Percentiles rank a stretch among this genome's conserved stretches.
Evolutionary conservation across 2,329 filamentous ascomycete species (phyloP).

Genomic region (Fusarium compactum): DNA sequence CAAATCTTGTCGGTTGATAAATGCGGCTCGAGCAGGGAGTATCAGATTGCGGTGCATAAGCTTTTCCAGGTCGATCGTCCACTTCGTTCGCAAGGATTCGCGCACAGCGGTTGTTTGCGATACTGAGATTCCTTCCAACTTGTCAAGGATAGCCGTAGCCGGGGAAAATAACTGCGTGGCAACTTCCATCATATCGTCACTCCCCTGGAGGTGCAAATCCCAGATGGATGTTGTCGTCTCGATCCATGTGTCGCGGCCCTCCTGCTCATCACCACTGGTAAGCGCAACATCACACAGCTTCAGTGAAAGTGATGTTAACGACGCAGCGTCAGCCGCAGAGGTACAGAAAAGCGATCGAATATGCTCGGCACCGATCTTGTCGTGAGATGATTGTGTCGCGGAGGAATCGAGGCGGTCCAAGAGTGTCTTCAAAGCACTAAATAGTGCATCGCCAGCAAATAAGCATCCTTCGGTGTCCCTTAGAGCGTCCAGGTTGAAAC

Average conservation of each 20-base stretch:
- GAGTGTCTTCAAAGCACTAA: conserved; percentile 60
- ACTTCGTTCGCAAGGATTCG: conserved; percentile 49
- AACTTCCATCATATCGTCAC: conserved; percentile 61
- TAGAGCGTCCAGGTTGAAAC: conserved; percentile 57
- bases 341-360: conserved; percentile 68
- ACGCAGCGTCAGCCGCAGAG: conserved; percentile 60
- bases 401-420: conserved; percentile 59
- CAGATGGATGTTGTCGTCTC: conserved; percentile 61
- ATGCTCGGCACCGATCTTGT: conserved; percentile 68
- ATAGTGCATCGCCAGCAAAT: conserved; percentile 61
- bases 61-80: conserved; percentile 60
- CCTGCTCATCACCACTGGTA: conserved; percentile 49
- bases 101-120: conserved; percentile 17
- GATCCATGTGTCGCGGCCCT: conserved; percentile 62
- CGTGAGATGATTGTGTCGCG: conserved; percentile 53
- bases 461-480: conserved; percentile 57
- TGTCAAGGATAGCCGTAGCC: conserved; percentile 55
- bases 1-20: conserved; percentile 57
- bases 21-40: conserved; percentile 63
- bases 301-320: conserved; percentile 61
- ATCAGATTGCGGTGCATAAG: conserved; percentile 66
- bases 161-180: conserved; percentile 60
- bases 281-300: conserved; percentile 58
- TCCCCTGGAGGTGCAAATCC: conserved; percentile 66
- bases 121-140: conserved; percentile 51